Conservation (phyloP, 1,284 basidiomycete species). For the Moesziomyces sp. region DNA sequence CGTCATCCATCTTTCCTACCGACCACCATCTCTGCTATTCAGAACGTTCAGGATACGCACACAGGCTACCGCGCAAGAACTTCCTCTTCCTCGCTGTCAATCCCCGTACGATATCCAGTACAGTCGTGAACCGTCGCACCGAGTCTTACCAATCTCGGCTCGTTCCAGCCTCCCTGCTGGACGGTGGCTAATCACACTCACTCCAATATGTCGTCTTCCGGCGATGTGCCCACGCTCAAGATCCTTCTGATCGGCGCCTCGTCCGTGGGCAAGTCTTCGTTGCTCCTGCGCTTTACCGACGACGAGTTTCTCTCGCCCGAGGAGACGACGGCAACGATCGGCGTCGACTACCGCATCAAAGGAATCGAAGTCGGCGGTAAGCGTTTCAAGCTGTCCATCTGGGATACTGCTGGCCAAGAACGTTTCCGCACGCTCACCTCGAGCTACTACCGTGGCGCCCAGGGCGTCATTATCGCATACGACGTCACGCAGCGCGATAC, state of each 20-base stretch:
- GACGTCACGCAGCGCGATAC: conserved; percentile 90
- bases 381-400: conserved; percentile 73
- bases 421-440: conserved; percentile 82
- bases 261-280: conserved; percentile 85
- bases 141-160: not conserved
- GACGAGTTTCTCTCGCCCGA: conserved; percentile 95
- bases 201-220: conserved; percentile 23
- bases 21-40: no score
- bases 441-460: conserved; percentile 90
- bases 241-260: conserved; percentile 78
- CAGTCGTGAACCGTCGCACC: no score
- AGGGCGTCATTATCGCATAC: conserved; percentile 94
- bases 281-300: conserved; percentile 92
- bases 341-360: conserved; percentile 72
- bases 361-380: conserved; percentile 70
- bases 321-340: conserved; percentile 93
- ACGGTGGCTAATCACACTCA: not conserved
- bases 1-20: no score
- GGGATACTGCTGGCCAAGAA: conserved; percentile 69
- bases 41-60: no score
- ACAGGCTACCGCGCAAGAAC: no score
- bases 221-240: conserved; percentile 69
- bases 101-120: no score
- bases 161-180: not conserved
- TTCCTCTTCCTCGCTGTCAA: no score